Conservation (phyloP, 192 early-diverging fungal species). For the Entophlyctis helioformis region DNA sequence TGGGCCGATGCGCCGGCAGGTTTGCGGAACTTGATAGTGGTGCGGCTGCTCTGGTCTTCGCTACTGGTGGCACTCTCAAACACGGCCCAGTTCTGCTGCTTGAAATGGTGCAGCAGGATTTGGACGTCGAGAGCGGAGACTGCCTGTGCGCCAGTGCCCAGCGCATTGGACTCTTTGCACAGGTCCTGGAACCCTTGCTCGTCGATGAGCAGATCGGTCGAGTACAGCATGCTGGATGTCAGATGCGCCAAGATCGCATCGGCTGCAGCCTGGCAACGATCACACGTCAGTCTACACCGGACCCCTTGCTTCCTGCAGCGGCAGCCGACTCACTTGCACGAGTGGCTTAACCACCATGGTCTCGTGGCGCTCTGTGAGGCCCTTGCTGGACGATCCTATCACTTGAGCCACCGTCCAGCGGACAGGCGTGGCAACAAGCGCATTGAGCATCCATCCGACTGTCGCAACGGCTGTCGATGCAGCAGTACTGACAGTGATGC, state of each 20-base stretch:
- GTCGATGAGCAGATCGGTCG: too few relatives aligned
- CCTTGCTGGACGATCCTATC: neutral
- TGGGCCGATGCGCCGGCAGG: neutral
- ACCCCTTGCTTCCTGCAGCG: too few relatives aligned
- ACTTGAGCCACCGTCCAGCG: constrained; percentile 6
- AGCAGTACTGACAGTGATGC: too few relatives aligned
- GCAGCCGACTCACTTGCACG: constrained; percentile 7
- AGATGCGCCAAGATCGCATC: neutral
- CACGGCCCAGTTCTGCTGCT: neutral
- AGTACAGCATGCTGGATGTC: neutral
- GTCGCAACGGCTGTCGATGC: neutral
- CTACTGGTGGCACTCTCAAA: neutral
- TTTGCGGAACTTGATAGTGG: neutral
- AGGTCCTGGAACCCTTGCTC: too few relatives aligned
- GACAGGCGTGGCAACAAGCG: constrained; percentile 2
- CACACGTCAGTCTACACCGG: neutral
- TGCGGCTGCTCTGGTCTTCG: neutral
- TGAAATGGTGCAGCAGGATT: constrained; percentile 1
- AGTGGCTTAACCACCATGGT: constrained; percentile 2
- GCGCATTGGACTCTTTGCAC: neutral
- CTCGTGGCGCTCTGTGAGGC: neutral
- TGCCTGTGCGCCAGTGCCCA: neutral
- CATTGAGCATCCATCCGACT: constrained; percentile 2
- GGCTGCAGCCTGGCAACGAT: neutral
- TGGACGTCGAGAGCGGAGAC: constrained; percentile 4